These are phyloP conservation scores for Tremellales sp. DNA, from an alignment of 1,284 basidiomycete genomes.

Conservation along the genomic window DNA sequence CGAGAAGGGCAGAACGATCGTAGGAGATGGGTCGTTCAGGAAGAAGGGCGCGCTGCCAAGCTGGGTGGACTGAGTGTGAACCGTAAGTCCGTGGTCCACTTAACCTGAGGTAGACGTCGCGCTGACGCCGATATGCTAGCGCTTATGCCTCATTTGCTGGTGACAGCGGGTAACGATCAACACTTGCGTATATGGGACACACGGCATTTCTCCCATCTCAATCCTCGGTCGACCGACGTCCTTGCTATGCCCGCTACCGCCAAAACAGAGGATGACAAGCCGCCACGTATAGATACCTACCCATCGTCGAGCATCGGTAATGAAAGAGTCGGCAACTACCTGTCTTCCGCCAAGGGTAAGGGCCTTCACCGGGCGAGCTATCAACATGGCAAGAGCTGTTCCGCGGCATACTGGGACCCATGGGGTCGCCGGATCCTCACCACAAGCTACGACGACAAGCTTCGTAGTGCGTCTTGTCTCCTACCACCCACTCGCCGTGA, in stretches of 20 bases:
- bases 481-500: not conserved
- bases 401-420: slow-evolving; percentile 51
- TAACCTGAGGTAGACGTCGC: not conserved
- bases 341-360: slow-evolving; percentile 25
- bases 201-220: slow-evolving; percentile 32
- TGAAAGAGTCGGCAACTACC: slow-evolving; percentile 18
- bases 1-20: slow-evolving; percentile 25
- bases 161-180: slow-evolving; percentile 45
- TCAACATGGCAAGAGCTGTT: slow-evolving; percentile 49
- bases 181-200: slow-evolving; percentile 47
- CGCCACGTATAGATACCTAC: slow-evolving; percentile 11
- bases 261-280: slow-evolving; percentile 3
- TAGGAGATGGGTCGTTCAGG: slow-evolving; percentile 40
- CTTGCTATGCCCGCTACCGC: slow-evolving; percentile 10
- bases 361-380: slow-evolving; percentile 38
- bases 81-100: slow-evolving; percentile 30
- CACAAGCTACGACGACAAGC: slow-evolving; percentile 49
- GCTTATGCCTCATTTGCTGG: slow-evolving; percentile 40
- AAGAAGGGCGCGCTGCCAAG: slow-evolving; percentile 41
- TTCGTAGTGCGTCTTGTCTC: slow-evolving; percentile 34
- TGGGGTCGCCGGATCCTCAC: slow-evolving; percentile 47
- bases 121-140: slow-evolving; percentile 26
- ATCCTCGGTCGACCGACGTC: slow-evolving; percentile 13
- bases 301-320: slow-evolving; percentile 22
- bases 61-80: slow-evolving; percentile 48